Conservation (phyloP, 306 rosid genomes). For the Pueraria montana region DNA sequence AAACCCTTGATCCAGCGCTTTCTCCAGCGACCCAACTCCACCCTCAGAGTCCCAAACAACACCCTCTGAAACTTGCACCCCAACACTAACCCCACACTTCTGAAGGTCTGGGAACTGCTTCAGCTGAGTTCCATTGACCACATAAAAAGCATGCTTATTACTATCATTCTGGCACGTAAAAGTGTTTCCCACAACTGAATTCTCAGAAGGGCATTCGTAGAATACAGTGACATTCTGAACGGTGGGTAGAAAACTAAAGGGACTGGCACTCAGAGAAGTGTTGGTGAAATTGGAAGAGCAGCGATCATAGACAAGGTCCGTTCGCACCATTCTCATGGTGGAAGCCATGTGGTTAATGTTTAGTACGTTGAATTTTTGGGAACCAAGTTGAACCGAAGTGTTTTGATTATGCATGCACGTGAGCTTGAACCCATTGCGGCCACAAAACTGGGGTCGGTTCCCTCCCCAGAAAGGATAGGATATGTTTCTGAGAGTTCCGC, state of each 20-base stretch:
- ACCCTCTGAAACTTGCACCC: conserved; percentile 46
- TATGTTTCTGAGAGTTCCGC: conserved; percentile 46
- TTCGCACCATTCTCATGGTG: conserved; percentile 47
- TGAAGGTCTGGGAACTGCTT: conserved; percentile 10
- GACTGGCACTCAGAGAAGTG: conserved; percentile 42
- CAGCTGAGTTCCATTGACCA: conserved; percentile 43
- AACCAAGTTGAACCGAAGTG: conserved; percentile 45
- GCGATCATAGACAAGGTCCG: conserved; percentile 45
- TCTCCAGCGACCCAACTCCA: conserved; percentile 31
- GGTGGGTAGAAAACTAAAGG: conserved; percentile 40
- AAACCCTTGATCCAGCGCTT: conserved; percentile 48
- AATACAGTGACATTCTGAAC: conserved; percentile 48
- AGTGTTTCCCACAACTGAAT: not conserved
- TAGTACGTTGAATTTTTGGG: conserved; percentile 42
- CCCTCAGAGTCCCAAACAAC: conserved; percentile 36
- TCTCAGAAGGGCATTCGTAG: conserved; percentile 49
- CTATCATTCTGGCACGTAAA: conserved; percentile 46
- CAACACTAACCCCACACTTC: conserved; percentile 41
- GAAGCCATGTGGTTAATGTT: conserved; percentile 42
- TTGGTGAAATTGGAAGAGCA: conserved; percentile 53
- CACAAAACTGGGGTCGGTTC: conserved; percentile 43
- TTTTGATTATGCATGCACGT: conserved; percentile 37
- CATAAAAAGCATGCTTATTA: conserved; percentile 45
- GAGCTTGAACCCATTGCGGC: conserved; percentile 45
- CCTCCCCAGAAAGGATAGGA: conserved; percentile 56